These are phyloP conservation scores for Cercis canadensis DNA, from an alignment of 306 rosid species.

Conservation along the genomic window DNA sequence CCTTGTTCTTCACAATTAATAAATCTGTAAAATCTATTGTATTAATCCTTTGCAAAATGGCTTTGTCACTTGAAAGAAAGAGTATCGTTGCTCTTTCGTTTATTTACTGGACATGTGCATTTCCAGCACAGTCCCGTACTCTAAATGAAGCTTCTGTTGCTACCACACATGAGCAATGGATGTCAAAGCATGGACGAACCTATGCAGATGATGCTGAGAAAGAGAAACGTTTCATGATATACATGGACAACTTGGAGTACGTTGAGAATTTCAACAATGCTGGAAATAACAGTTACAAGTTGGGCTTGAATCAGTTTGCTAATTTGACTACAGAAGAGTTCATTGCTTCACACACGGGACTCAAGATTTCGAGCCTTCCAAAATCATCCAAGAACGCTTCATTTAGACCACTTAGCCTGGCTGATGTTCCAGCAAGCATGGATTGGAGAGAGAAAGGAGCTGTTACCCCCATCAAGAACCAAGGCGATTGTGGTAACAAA, in stretches of 20 bases:
- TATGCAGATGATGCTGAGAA: conserved; percentile 10
- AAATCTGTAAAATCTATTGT: background rate
- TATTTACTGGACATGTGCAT: conserved; percentile 5
- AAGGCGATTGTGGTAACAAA: conserved; percentile 36
- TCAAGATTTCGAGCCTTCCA: background rate
- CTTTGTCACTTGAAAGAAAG: background rate
- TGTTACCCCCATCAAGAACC: conserved; percentile 37
- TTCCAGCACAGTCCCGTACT: conserved; percentile 19
- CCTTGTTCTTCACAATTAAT: background rate
- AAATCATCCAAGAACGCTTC: background rate
- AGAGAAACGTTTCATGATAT: conserved; percentile 28
- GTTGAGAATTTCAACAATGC: conserved; percentile 28
- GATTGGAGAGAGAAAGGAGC: conserved; percentile 46
- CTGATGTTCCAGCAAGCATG: conserved; percentile 3
- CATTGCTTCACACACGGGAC: conserved; percentile 19
- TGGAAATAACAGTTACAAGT: conserved; percentile 25
- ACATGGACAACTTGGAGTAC: conserved; percentile 30
- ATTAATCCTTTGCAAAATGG: conserved; percentile 9
- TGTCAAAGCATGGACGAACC: too few species aligned
- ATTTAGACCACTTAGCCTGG: background rate
- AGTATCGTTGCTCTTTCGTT: background rate
- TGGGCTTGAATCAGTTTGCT: conserved; percentile 31
- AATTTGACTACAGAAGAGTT: conserved; percentile 43
- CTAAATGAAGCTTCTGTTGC: conserved; percentile 18
- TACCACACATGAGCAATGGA: conserved; percentile 33